Conservation (phyloP, 148 eudicot genomes). For the Limonium bicolor region DNA sequence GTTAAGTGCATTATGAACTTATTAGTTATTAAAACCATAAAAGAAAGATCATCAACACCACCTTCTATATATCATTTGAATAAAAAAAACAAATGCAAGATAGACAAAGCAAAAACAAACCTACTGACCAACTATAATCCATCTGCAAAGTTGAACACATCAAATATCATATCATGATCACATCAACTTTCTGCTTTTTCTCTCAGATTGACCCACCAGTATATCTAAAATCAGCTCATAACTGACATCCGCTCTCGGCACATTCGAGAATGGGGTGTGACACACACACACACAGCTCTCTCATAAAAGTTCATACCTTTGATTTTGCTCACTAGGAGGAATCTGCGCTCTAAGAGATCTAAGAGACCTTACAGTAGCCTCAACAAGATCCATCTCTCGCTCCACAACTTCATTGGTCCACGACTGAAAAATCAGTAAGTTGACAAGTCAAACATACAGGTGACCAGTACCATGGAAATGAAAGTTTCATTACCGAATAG, state of each 20-base stretch:
- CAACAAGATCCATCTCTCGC: slow-evolving; percentile 58
- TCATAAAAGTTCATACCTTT: slow-evolving; percentile 32
- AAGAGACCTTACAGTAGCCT: slow-evolving; percentile 53
- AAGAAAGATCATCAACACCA: not conserved
- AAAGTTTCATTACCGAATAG: not conserved
- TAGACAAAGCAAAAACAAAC: not conserved
- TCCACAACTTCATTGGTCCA: slow-evolving; percentile 77
- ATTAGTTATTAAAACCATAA: not conserved
- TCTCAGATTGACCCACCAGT: not conserved
- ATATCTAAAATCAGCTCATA: too few species aligned
- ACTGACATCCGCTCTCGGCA: too few species aligned
- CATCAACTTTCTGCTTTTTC: not conserved
- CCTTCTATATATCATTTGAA: not conserved
- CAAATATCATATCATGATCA: not conserved
- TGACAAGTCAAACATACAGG: not conserved
- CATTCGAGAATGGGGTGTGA: too few species aligned
- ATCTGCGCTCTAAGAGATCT: slow-evolving; percentile 54
- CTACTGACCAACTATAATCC: not conserved
- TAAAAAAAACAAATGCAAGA: not conserved
- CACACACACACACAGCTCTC: not conserved
- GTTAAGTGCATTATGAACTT: slow-evolving; percentile 3
- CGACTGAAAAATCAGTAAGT: slow-evolving; percentile 24
- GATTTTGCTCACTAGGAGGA: slow-evolving; percentile 66
- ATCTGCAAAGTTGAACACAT: not conserved
- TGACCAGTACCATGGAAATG: not conserved